A percentile compares a stretch with the other conserved stretches of the same genome.
phyloP scores from a whole-genome alignment of 495 filamentous ascomycete genomes.

The Trypethelium eluteriae region DNA sequence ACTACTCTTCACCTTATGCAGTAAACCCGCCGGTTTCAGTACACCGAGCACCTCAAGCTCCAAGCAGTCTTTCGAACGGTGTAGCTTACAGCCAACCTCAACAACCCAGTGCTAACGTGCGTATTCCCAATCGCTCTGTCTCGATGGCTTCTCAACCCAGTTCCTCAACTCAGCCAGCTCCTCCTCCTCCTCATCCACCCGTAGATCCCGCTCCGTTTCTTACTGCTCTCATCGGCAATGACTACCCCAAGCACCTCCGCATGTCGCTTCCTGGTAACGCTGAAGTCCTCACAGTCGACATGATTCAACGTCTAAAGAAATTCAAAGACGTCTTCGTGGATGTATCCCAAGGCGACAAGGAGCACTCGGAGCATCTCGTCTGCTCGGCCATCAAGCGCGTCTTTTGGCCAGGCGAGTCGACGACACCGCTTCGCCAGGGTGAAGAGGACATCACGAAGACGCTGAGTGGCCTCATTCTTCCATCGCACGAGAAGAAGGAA shows the following conservation, averaged over 20 bases:
- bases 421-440: not conserved
- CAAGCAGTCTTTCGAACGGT: not conserved
- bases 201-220: not conserved
- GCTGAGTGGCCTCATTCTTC: not conserved
- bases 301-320: not conserved
- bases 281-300: not conserved
- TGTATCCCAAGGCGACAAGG: not conserved
- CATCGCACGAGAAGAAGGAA: not conserved
- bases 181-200: not conserved
- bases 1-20: constrained; percentile 2
- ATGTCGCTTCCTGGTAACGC: not conserved
- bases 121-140: not conserved
- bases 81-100: not conserved
- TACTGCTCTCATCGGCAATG: not conserved
- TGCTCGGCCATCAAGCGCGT: not conserved
- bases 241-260: not conserved
- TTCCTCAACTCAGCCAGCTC: not conserved
- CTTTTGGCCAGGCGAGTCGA: not conserved
- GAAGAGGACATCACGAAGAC: constrained; percentile 8
- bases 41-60: not conserved
- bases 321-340: constrained; percentile 10
- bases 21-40: not conserved
- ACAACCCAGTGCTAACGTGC: not conserved
- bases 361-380: not conserved
- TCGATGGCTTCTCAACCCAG: not conserved